These are phyloP conservation scores for Sclerotinia trifoliorum DNA, from an alignment of 2,329 filamentous ascomycete genomes.

Conservation along the genomic window DNA sequence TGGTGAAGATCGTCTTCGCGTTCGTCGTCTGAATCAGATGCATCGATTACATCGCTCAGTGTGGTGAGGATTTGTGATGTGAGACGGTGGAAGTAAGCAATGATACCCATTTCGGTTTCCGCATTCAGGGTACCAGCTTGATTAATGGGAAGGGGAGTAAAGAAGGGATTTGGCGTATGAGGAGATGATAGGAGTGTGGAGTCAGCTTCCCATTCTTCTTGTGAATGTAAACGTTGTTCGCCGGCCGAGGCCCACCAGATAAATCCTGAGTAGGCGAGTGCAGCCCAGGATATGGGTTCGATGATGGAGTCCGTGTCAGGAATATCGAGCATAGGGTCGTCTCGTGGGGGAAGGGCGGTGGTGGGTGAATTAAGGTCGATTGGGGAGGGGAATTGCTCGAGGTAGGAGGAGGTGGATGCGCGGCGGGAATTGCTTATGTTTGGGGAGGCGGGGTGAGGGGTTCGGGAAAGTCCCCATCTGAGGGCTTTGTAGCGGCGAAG, in stretches of 20 bases:
- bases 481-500: conserved; percentile 75
- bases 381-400: conserved; percentile 29
- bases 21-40: conserved; percentile 41
- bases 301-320: conserved; percentile 54
- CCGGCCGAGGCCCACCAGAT: conserved; percentile 90
- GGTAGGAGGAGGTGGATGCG: conserved; percentile 22
- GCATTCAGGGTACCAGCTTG: conserved; percentile 24
- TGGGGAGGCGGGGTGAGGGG: conserved; percentile 28
- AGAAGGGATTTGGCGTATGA: conserved; percentile 15
- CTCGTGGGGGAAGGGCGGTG: conserved; percentile 35
- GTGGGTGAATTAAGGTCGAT: conserved; percentile 27
- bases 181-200: conserved; percentile 49
- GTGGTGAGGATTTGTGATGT: conserved; percentile 64
- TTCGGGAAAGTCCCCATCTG: conserved; percentile 57
- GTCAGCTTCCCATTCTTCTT: conserved; percentile 59
- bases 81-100: conserved; percentile 78
- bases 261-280: conserved; percentile 76
- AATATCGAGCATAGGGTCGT: conserved; percentile 47
- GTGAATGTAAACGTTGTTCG: conserved; percentile 63
- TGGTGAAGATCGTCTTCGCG: conserved; percentile 36
- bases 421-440: conserved; percentile 19
- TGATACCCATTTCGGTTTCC: conserved; percentile 65
- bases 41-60: conserved; percentile 60
- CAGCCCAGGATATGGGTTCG: conserved; percentile 66
- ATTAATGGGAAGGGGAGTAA: conserved; percentile 42